Evolutionary conservation across 345 rosid genomes (phyloP).

Genomic region (Gossypium arboreum): DNA sequence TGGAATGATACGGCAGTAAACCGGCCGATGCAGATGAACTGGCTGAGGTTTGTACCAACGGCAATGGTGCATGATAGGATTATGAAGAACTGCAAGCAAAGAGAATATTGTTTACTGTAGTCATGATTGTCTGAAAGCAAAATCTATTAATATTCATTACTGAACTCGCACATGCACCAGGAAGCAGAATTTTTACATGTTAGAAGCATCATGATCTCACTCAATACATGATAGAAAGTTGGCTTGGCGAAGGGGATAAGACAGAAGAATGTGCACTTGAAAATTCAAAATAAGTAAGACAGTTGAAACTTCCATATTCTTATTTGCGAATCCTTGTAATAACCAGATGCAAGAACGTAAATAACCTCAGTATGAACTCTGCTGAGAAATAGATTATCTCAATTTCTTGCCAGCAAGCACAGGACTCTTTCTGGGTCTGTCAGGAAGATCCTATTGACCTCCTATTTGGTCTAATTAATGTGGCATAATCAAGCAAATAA

Average conservation of each 20-base stretch:
- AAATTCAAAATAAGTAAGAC: neutral
- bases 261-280: neutral
- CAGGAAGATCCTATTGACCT: neutral
- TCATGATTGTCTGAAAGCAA: neutral
- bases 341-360: neutral
- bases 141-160: neutral
- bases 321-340: neutral
- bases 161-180: neutral
- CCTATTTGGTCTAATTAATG: neutral
- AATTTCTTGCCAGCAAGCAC: neutral
- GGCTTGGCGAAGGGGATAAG: neutral
- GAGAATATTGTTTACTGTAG: conserved; percentile 1
- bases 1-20: conserved; percentile 95
- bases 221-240: neutral
- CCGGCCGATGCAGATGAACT: conserved; percentile 96
- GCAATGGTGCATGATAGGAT: conserved; percentile 85
- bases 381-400: neutral
- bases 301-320: neutral
- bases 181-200: neutral
- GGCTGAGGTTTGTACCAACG: conserved; percentile 96
- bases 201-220: neutral
- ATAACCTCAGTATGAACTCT: neutral
- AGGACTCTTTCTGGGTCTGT: neutral
- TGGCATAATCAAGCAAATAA: neutral
- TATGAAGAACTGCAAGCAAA: conserved; percentile 63